These are phyloP conservation scores for Fusarium paranaense DNA, from an alignment of 2,329 filamentous ascomycete species.

Conservation along the genomic window DNA sequence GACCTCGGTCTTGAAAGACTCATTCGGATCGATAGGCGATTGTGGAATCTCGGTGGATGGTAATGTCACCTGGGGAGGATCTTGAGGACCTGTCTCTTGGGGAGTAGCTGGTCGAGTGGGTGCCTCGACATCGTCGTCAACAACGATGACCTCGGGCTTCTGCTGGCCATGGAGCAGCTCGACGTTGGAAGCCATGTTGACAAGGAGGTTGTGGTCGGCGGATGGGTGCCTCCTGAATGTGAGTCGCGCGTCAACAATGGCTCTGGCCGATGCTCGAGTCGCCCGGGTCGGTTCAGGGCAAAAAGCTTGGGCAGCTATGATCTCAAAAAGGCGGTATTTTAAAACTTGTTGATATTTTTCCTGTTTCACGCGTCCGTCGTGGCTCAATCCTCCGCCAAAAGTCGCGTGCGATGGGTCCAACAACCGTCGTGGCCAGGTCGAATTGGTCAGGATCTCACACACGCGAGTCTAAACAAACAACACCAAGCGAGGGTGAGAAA, in stretches of 20 bases:
- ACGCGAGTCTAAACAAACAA: slow-evolving; percentile 30
- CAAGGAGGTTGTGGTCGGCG: slow-evolving; percentile 5
- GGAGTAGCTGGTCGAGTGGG: slow-evolving; percentile 48
- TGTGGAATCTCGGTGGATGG: slow-evolving; percentile 67
- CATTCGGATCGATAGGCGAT: slow-evolving; percentile 62
- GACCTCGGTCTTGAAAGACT: slow-evolving; percentile 63
- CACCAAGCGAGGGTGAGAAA: slow-evolving; percentile 10
- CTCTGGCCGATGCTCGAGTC: not conserved
- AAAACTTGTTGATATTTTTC: slow-evolving; percentile 19
- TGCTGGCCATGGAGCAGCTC: slow-evolving; percentile 45
- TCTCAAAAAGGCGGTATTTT: not conserved
- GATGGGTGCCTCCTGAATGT: slow-evolving; percentile 1
- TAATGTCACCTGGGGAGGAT: slow-evolving; percentile 65
- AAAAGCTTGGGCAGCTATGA: not conserved
- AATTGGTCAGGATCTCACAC: slow-evolving; percentile 38
- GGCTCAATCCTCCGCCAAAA: slow-evolving; percentile 13
- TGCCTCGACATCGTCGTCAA: slow-evolving; percentile 49
- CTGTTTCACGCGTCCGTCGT: slow-evolving; percentile 25
- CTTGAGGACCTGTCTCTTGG: slow-evolving; percentile 44
- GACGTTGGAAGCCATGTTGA: slow-evolving; percentile 52
- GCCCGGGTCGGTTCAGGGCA: not conserved
- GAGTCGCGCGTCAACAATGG: slow-evolving; percentile 29
- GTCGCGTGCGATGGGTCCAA: slow-evolving; percentile 34
- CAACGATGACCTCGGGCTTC: slow-evolving; percentile 46
- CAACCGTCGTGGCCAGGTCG: slow-evolving; percentile 36